A percentile compares a stretch with the other conserved stretches of the same genome.
Conservation (phyloP, 2,329 filamentous ascomycete species). For the Penicillium sp. region DNA sequence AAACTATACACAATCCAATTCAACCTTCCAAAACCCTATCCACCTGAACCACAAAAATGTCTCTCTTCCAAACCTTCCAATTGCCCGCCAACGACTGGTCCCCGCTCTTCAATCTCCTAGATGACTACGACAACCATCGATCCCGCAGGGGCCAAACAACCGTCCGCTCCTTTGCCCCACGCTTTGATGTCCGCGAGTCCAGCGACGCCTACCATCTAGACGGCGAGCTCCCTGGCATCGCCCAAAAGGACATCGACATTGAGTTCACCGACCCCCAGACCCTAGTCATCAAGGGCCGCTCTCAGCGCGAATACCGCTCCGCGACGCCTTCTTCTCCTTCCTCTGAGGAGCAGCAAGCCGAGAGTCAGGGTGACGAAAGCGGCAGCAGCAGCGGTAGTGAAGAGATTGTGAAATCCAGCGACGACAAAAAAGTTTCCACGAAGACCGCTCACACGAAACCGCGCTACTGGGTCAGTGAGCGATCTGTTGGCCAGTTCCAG, state of each 20-base stretch:
- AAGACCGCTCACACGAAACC: constrained; percentile 27
- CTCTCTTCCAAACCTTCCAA: constrained; percentile 39
- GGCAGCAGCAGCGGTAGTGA: constrained; percentile 2
- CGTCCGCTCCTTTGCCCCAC: constrained; percentile 46
- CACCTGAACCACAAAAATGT: constrained; percentile 33
- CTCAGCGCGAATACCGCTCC: constrained; percentile 42
- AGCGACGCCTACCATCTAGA: constrained; percentile 52
- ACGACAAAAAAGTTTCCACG: constrained; percentile 28
- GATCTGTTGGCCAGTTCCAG: constrained; percentile 63
- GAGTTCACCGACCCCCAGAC: constrained; percentile 55
- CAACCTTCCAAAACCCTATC: constrained; percentile 2
- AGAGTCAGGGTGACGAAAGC: constrained; percentile 27
- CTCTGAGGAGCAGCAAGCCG: constrained; percentile 24
- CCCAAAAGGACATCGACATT: constrained; percentile 53
- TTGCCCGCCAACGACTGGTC: constrained; percentile 41
- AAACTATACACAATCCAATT: background rate
- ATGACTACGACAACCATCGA: constrained; percentile 48
- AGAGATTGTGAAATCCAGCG: constrained; percentile 34
- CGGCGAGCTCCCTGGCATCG: constrained; percentile 55
- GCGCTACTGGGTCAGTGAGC: constrained; percentile 65
- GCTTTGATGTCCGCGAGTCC: constrained; percentile 54
- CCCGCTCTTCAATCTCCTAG: constrained; percentile 53
- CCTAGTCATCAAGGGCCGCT: constrained; percentile 51
- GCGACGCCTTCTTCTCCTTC: constrained; percentile 23
- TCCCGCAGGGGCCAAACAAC: constrained; percentile 24